Base-by-base conservation (phyloP, 208 protist species). In the Acanthamoeba polyphaga region DNA sequence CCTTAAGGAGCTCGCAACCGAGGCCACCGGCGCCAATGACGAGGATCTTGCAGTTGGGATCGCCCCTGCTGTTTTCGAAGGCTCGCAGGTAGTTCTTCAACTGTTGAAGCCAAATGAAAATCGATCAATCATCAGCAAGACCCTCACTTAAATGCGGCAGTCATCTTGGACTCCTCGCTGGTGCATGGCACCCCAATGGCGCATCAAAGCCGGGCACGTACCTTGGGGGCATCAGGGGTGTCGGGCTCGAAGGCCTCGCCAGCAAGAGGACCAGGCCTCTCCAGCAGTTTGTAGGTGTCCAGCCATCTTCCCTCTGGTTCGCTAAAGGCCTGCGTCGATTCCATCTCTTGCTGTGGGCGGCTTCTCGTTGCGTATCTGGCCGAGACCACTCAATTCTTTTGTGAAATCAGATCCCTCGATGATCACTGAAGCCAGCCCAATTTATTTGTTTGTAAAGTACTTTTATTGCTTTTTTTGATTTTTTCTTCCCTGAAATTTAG, bases 1-100 rank as follows among this genome's bases (percentile, higher is more conserved):
- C 97, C 96, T 99, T 99, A 15, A 99, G 96, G 15, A 99, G 92
- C 92, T 99, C 99, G 95, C 98, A 99, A 55, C 99, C 99, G 51
- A 99, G 95, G 34, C 99, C 99, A 78, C 99, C 99, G 19, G 98
- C 98, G 34, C 98, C 98, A 43, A 99, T 97, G 10, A 99, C 97
- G 5, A 99, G 95, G 29, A 99, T 74, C 27, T 97, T 96, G 80
- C 85, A 92, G 64, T 92, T 85, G n/a, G 76, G 76, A 27, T 85
- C 76, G 5, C 76, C 76, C 38, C 76, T 27, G 19, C 53, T 38
- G 29, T 85, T 85, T 24, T 85, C 76, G 12, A 85, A 58, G n/a
- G 76, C 76, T 17, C 76, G 15, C 76, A 85, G 19, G 38, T 85
- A 85, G 76, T 85, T 85, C 49, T 85, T 85, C 29, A 85, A 34